Conservation (phyloP, 441 rosid species). For the Kokia cookei region DNA sequence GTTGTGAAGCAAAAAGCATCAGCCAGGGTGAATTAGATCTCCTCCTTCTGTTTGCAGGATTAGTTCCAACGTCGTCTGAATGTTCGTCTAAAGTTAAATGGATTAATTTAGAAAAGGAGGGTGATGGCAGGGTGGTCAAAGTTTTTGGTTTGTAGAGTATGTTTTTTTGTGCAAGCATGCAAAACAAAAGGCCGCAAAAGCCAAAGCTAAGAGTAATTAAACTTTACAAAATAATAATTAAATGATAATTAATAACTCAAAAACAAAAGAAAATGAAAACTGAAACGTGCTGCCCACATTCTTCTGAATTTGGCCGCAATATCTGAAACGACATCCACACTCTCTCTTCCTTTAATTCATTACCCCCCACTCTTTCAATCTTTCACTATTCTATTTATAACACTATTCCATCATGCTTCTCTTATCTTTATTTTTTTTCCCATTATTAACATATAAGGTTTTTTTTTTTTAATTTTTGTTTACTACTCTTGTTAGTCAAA, state of each 20-base stretch:
- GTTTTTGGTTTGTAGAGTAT: conserved; percentile 14
- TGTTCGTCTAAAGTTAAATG: not conserved
- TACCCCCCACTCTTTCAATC: too few relatives aligned
- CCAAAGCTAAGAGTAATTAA: not conserved
- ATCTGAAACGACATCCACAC: conserved; percentile 38
- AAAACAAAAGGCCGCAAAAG: conserved; percentile 13
- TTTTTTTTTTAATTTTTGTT: not conserved
- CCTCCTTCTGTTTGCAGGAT: too few relatives aligned
- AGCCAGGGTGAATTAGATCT: too few relatives aligned
- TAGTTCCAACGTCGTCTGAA: not conserved
- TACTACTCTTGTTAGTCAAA: not conserved
- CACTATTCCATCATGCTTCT: not conserved
- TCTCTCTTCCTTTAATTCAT: conserved; percentile 14
- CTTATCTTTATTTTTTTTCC: too few relatives aligned
- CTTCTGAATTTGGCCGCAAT: conserved; percentile 53
- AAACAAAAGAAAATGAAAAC: conserved; percentile 1
- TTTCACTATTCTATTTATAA: not conserved
- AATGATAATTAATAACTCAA: not conserved
- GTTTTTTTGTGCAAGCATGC: conserved; percentile 56
- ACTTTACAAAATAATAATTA: not conserved
- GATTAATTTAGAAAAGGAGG: not conserved
- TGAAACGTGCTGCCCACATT: conserved; percentile 53
- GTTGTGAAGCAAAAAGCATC: too few relatives aligned
- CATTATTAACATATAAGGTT: not conserved
- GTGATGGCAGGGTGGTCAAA: conserved; percentile 44